Base-by-base conservation (phyloP, 352 stramenopile genomes). In the Pilasporangium apinafurcum region DNA sequence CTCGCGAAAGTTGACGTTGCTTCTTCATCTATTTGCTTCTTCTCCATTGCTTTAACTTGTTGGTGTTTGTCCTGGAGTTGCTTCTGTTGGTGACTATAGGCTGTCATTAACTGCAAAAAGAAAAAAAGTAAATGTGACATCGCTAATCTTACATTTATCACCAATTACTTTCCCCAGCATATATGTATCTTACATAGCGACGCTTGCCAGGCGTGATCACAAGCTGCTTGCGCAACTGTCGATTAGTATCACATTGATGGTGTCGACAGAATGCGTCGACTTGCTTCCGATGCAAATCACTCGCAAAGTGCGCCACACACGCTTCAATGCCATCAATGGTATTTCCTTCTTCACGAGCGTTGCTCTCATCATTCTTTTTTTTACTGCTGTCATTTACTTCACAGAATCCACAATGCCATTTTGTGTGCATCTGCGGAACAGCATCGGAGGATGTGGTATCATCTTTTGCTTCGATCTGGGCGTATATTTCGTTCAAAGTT, bases 201-300 rank as follows among this genome's bases (percentile, higher is more conserved):
- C 44, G 35, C 3, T 44, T 47, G 6, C 25, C 41, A 2, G 62
- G 21, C n/a, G 44, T 14, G 8, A 87, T 38, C 35, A 56, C 70
- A 22, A 90, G 53, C 38, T 70, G 48, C 2, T 44, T 22, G 10
- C 78, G 60, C n/a, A 42, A 26, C 25, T 63, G 25, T 14, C 62
- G 67, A 32, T 64, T 48, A 4, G 59, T 53, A 46, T 86, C 78
- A 44, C 74, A 83, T n/a, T 64, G 65, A 37, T 87, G 44, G 5
- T 60, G 44, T 28, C 52, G 52, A 33, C 78, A 90, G 41, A 90
- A 90, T 1, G 39, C 21, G 9, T 78, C 44, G 20, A 90, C 52
- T 3, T 51, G 34, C 28, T 55, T 54, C 4, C 45, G 53, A 28
- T 90, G 78, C 1, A 20, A 17, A 7, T 56, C 32, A 7, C 59